Evolutionary conservation across 208 protist genomes (phyloP).

Genomic region (Endotrypanum monterogeii): DNA sequence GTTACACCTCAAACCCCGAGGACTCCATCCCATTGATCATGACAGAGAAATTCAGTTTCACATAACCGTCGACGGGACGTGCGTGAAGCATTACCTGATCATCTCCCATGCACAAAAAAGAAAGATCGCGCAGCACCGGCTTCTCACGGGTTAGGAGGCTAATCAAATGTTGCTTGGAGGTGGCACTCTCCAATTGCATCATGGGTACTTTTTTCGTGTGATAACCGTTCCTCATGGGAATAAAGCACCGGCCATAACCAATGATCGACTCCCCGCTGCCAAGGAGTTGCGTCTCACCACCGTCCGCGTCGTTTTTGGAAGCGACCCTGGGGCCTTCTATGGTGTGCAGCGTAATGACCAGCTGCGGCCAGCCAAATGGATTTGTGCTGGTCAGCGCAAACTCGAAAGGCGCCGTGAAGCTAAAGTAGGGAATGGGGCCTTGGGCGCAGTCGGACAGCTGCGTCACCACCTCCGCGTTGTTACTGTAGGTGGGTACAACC

Average conservation of each 20-base stretch:
- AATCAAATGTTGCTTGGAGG: constrained; percentile 64
- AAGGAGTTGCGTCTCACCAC: constrained; percentile 41
- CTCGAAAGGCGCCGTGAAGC: constrained; percentile 80
- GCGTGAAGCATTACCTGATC: constrained; percentile 77
- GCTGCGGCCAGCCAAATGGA: constrained; percentile 81
- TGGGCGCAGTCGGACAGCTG: constrained; percentile 68
- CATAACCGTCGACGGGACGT: constrained; percentile 58
- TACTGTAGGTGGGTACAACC: constrained; percentile 59
- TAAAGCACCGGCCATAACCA: constrained; percentile 81
- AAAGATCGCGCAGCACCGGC: constrained; percentile 74
- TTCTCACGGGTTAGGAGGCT: constrained; percentile 54
- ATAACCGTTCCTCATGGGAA: constrained; percentile 71
- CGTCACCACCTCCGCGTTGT: constrained; percentile 81
- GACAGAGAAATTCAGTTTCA: constrained; percentile 70
- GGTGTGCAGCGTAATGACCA: constrained; percentile 80
- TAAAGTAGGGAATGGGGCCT: constrained; percentile 67
- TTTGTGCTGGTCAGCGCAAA: constrained; percentile 83
- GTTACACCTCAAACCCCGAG: constrained; percentile 65
- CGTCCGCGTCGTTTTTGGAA: constrained; percentile 30
- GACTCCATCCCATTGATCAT: constrained; percentile 72
- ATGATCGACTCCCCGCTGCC: constrained; percentile 59
- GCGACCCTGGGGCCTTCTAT: constrained; percentile 37
- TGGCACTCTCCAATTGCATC: constrained; percentile 77
- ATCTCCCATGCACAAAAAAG: constrained; percentile 79
- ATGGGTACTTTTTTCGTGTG: constrained; percentile 58